Base-by-base conservation (phyloP, 1,284 basidiomycete genomes). In the Termitomyces sp. region DNA sequence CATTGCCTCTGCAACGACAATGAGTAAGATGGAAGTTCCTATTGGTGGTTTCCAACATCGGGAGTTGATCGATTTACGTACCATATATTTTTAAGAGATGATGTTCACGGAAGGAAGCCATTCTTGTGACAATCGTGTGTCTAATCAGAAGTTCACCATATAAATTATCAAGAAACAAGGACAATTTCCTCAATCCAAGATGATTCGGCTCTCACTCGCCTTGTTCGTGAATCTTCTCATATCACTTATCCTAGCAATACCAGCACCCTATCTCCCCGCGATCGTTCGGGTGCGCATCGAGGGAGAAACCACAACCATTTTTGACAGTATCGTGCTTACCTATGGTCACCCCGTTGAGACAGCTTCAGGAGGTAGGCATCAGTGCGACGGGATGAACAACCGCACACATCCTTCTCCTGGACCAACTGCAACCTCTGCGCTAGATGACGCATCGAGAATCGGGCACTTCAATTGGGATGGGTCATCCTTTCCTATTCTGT, bases 381-480 rank as follows among this genome's bases (percentile, higher is more conserved):
- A 66, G 21, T 76, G 73, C 60, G 71, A 75, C 58, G 73, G 74
- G 10, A 72, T 72, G 6, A 75, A 77, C 52, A 57, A 66, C 46
- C 41, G 62, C n/a, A 58, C 57, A 5, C 69, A 73, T 46, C 60
- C 59, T 5, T 50, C 49, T 11, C 68, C 72, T 5, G 73, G 72
- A 8, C 68, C 73, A 6, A 73, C 73, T 0, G 67, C 65, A 46
- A 75, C 70, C 2, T 70, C 66, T 50, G 72, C 71, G 7, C 61
- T 73, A 21, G 69, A 67, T 34, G 66, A 68, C 55, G 70, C 69
- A 11, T 59, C 67, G 1, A 58, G 50, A 19, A 19, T 42, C 16
- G 40, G 58, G 5, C 37, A 54, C 1, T 72, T 73, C 47, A 34
- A 42, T 11, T 72, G 66, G 55, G 68, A 72, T 56, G 72, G 66